Percentiles rank a stretch among this genome's conserved stretches.
Evolutionary conservation across 177 flowering plant genomes (phyloP).

Genomic region (Telopea speciosissima): DNA sequence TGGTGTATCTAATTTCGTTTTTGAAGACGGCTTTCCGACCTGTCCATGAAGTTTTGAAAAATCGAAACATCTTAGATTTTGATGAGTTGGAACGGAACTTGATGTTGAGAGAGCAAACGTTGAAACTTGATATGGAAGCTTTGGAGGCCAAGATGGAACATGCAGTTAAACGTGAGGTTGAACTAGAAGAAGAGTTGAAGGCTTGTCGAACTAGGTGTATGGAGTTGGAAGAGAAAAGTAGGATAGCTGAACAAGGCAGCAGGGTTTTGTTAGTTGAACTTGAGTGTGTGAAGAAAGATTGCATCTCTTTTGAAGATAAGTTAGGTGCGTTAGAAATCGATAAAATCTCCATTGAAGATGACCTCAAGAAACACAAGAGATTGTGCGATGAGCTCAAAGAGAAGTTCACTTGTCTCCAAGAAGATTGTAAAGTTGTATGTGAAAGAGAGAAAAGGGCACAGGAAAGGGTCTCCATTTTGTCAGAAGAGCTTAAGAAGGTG

Average conservation of each 20-base stretch:
- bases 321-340: slow-evolving; percentile 22
- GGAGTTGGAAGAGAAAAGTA: slow-evolving; percentile 1
- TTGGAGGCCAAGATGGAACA: slow-evolving; percentile 1
- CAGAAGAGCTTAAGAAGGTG: slow-evolving; percentile 12
- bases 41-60: too few species aligned
- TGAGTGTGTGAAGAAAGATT: slow-evolving; percentile 18
- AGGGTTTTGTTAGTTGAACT: slow-evolving; percentile 14
- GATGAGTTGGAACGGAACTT: background rate
- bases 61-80: too few species aligned
- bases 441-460: slow-evolving; percentile 8
- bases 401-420: slow-evolving; percentile 6
- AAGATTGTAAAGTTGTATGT: background rate
- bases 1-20: slow-evolving; percentile 9
- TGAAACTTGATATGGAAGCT: background rate
- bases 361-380: slow-evolving; percentile 23
- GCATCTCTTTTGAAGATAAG: slow-evolving; percentile 21
- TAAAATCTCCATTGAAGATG: slow-evolving; percentile 19
- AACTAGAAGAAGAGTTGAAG: background rate
- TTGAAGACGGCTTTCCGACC: slow-evolving; percentile 14
- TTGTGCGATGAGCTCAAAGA: slow-evolving; percentile 18
- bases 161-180: background rate
- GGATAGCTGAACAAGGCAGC: background rate
- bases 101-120: too few species aligned
- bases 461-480: slow-evolving; percentile 17
- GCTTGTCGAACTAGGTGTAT: background rate